A percentile compares a stretch with the other conserved stretches of the same genome.
These are phyloP conservation scores for Neurospora crassa DNA, from an alignment of 2,329 filamentous ascomycete species.

Conservation along the genomic window DNA sequence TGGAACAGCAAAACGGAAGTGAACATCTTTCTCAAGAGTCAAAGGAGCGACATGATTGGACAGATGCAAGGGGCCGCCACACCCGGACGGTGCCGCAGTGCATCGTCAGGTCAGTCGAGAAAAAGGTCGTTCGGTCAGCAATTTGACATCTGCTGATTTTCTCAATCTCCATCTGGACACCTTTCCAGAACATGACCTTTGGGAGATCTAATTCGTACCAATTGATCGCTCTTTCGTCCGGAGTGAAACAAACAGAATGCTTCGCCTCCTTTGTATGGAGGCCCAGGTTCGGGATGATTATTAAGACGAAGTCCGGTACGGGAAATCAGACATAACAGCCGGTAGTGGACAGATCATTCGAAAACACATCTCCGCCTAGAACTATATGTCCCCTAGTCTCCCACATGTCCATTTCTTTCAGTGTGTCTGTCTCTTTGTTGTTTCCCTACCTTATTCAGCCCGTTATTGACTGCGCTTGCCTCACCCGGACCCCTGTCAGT, in stretches of 20 bases:
- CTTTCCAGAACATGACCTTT: background rate
- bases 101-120: background rate
- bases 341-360: background rate
- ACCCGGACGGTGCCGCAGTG: background rate
- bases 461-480: background rate
- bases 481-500: background rate
- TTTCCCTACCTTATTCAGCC: background rate
- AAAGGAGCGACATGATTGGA: background rate
- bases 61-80: background rate
- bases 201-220: background rate
- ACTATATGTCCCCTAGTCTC: background rate
- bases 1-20: background rate
- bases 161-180: background rate
- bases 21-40: background rate
- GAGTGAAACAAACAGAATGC: background rate
- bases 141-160: conserved; percentile 19
- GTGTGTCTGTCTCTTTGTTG: background rate
- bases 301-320: background rate
- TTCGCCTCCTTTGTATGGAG: background rate
- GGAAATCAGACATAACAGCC: background rate
- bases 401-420: background rate
- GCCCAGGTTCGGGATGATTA: background rate
- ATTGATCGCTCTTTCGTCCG: background rate
- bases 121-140: conserved; percentile 15
- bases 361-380: background rate